phyloP scores from a whole-genome alignment of 2,329 filamentous ascomycete species.

The Trichocomaceae sp. region DNA sequence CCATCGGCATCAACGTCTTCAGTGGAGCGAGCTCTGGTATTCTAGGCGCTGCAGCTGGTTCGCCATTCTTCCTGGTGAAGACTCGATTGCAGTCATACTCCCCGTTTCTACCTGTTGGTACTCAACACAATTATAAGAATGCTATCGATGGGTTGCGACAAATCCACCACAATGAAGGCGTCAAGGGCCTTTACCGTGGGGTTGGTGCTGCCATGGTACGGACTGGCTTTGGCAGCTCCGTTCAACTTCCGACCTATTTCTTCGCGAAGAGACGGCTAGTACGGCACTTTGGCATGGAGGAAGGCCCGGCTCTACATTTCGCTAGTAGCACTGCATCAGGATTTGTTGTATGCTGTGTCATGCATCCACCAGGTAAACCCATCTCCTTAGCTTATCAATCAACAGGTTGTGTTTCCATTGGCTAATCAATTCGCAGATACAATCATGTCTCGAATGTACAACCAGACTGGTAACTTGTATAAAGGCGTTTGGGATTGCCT shows the following conservation, averaged over 20 bases:
- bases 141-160: constrained; percentile 73
- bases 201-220: constrained; percentile 91
- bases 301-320: constrained; percentile 82
- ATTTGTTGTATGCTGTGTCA: constrained; percentile 93
- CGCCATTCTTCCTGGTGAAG: constrained; percentile 96
- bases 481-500: constrained; percentile 87
- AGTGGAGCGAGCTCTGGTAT: constrained; percentile 84
- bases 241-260: constrained; percentile 96
- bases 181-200: constrained; percentile 78
- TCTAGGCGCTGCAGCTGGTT: constrained; percentile 84
- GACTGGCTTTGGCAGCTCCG: constrained; percentile 90
- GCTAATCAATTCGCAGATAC: constrained; percentile 55
- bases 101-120: constrained; percentile 85
- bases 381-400: constrained; percentile 14
- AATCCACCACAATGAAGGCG: constrained; percentile 71
- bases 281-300: constrained; percentile 78
- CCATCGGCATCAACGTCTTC: constrained; percentile 85
- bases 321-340: constrained; percentile 83
- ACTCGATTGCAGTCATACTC: constrained; percentile 92
- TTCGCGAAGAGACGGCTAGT: constrained; percentile 85
- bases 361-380: constrained; percentile 81
- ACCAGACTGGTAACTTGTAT: constrained; percentile 98
- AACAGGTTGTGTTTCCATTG: constrained; percentile 4
- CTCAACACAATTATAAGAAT: constrained; percentile 89
- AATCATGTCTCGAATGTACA: constrained; percentile 98